phyloP scores from a whole-genome alignment of 192 early-diverging fungal species.

The Podila horticola region DNA sequence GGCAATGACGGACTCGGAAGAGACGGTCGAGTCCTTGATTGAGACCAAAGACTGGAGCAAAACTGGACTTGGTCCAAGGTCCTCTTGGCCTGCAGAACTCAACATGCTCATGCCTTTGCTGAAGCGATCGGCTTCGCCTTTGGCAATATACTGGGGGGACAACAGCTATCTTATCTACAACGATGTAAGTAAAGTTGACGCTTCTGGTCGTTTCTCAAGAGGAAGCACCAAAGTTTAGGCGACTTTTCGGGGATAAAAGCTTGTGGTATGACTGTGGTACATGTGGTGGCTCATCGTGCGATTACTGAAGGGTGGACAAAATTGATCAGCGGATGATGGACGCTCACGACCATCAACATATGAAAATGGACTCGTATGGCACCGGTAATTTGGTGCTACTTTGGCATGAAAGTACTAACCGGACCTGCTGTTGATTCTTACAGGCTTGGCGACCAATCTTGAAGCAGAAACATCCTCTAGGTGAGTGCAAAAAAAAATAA shows the following conservation, averaged over 20 bases:
- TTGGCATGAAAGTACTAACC: too few relatives aligned
- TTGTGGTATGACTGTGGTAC: too few relatives aligned
- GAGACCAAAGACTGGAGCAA: conserved; percentile 44
- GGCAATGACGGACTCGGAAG: conserved; percentile 2
- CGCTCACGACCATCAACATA: too few relatives aligned
- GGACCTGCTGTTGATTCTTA: background rate
- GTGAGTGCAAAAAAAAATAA: conserved; percentile 13
- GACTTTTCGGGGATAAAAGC: background rate
- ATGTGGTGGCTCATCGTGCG: too few relatives aligned
- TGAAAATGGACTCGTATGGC: too few relatives aligned
- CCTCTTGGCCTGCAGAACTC: conserved; percentile 31
- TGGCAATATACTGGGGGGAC: conserved; percentile 44
- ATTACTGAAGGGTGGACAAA: too few relatives aligned
- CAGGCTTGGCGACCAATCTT: conserved; percentile 48
- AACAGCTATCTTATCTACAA: conserved; percentile 30
- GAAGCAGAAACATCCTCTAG: conserved; percentile 48
- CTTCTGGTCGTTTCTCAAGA: too few relatives aligned
- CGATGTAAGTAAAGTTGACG: conserved; percentile 29
- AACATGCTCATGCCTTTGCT: conserved; percentile 3
- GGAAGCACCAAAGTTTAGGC: background rate
- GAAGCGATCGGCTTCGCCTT: conserved; percentile 12
- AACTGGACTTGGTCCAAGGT: conserved; percentile 44
- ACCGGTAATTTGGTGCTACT: too few relatives aligned
- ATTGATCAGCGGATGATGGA: too few relatives aligned
- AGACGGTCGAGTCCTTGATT: conserved; percentile 22